phyloP scores from a whole-genome alignment of 805 yeast genomes.

The Suhomyces sp. region DNA sequence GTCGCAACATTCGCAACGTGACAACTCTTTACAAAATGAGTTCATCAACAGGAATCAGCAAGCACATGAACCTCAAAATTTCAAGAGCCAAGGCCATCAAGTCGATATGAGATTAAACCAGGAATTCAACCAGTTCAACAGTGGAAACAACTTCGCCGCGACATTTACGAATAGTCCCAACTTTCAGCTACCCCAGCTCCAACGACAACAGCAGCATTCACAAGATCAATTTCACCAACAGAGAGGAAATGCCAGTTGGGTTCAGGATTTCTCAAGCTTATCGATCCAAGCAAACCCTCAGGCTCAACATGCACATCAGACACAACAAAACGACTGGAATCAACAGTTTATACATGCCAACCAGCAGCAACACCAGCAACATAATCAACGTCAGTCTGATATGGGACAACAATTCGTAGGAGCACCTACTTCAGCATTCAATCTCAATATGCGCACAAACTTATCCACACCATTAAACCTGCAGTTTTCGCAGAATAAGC shows the following conservation, averaged over 20 bases:
- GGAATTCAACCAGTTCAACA: conserved; percentile 37
- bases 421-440: conserved; percentile 5
- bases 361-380: conserved; percentile 12
- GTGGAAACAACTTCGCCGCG: conserved; percentile 16
- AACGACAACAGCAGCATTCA: conserved; percentile 10
- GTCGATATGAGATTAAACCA: conserved; percentile 35
- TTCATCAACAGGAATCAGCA: conserved; percentile 12
- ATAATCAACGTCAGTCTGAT: neutral
- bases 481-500: conserved; percentile 2
- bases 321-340: conserved; percentile 20
- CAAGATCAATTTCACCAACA: conserved; percentile 8
- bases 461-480: conserved; percentile 15
- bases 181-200: conserved; percentile 9
- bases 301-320: conserved; percentile 1
- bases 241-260: conserved; percentile 20
- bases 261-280: conserved; percentile 27
- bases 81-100: conserved; percentile 15
- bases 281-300: conserved; percentile 12
- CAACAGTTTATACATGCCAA: conserved; percentile 22
- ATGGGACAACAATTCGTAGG: conserved; percentile 3
- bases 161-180: conserved; percentile 9
- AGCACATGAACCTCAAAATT: conserved; percentile 6
- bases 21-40: conserved; percentile 39
- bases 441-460: conserved; percentile 19
- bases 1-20: conserved; percentile 39